Evolutionary conservation across 228 moss, liverwort and hornwort species (phyloP), one percentile per base, ranked within the genome.

Genomic region (Sphagnum magellanicum): DNA sequence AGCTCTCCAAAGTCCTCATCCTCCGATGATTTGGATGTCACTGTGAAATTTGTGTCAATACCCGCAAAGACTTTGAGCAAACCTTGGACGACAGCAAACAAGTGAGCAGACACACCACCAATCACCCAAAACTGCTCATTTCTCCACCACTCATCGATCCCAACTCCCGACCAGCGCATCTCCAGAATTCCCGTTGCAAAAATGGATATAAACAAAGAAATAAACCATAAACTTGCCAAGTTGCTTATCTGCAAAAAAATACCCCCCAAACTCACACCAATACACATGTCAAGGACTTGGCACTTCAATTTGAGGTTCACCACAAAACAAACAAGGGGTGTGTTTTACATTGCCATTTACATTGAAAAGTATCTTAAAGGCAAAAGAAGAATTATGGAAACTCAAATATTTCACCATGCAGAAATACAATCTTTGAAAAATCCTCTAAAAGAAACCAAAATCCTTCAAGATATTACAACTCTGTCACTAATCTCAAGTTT

Each of bases 91-190:
- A 92, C 13, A 0, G 92, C 92, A 13, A 92, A 92, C 32, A 92
- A 59, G 51, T 92, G 92, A 4, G 92, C 83, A 0, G 90, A 92
- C 4, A 92, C 92, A 0, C 90, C 92, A 61, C 92, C 92, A 10
- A 92, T 92, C 65, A 92, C 92, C 92, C 92, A 92, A 68, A 92
- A 90, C 77, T 92, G 92, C 80, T 92, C 90, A 61, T 92, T 92
- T 5, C 90, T 73, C 90, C 92, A 92, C 92, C 92, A 92, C 69
- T 92, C 92, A 16, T 92, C 90, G 0, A 92, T 88, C 15, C 90
- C 84, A 15, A 92, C 92, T 17, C 86, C 79, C 0, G 87, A 87
- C 92, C 92, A 92, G 60, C 92, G 70, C 92, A 92, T 90, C 51
- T 92, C 90, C 67, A 90, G 50, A 12, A 92, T 86, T 0, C 88